Evolutionary conservation across 192 early-diverging fungal species (phyloP), one percentile per base, ranked within the genome.

Genomic region (Jimgerdemannia flammicorona): DNA sequence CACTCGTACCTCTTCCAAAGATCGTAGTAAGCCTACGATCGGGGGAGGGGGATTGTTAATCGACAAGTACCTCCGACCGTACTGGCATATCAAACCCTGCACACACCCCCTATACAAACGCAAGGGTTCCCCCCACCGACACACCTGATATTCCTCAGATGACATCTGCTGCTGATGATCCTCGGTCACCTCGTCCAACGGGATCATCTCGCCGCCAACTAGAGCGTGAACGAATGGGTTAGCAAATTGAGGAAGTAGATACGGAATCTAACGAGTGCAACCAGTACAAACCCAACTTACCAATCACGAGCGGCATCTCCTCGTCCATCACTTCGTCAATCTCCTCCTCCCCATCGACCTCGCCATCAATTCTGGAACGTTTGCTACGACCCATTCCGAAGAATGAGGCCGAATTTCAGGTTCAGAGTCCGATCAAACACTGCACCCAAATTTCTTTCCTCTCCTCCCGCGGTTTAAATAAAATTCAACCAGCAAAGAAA

Each of bases 131-230:
- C 8, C 49, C 0, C 49, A 59, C 49, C 7, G 3, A 65, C 71
- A 73, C 78, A 74, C 82, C 73, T 86, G 74, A 59, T 89, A 89
- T 74, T 89, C 87, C 20, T 87, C 87, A 1, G 86, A 80, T 3
- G 87, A 83, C 87, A 89, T 89, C 29, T 83, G 72, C 7, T 70
- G 70, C 66, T 84, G 87, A 74, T 87, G 81, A 3, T 89, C 87
- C 70, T 87, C 86, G 3, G 83, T 83, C 17, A 89, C 79, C 44
- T 87, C 86, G 73, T 86, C 74, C 40, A 89, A 70, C 10, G 84
- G 81, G 17, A 87, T 79, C 72, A 80, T 76, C 18, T 80, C 74
- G 43, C 86, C 84, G 77, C 78, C 82, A 2, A 81, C 83, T 59
- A 59, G 11, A 59, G 8, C 6, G 49, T 14, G 14, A 59, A 14